Evolutionary conservation across 2,329 filamentous ascomycete species (phyloP), one percentile per base, ranked within the genome.

Genomic region (Coniochaeta hoffmannii): DNA sequence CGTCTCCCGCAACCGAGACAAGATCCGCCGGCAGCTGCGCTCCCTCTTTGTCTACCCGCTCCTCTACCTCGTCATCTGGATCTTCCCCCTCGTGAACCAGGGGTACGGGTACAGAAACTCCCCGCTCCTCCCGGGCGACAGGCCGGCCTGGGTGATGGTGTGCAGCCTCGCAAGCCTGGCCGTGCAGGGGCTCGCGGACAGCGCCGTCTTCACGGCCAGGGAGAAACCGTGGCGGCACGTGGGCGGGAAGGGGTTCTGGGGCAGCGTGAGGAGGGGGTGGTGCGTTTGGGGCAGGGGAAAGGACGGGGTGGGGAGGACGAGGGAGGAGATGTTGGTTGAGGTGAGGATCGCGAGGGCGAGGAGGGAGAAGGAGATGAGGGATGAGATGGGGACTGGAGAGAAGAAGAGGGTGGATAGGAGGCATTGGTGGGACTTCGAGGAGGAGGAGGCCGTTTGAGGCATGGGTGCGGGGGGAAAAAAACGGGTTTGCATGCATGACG

Each of bases 11-110:
- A 66, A 78, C 9, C 77, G 83, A 12, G 72, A 77, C 15, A 80
- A 79, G 56, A 85, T 89, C 57, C 78, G 81, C 46, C 80, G 85
- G 10, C 87, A 91, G 63, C 76, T 91, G 2, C 81, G 86, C 31
- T 79, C 87, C 30, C 76, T 91, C 17, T 90, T 92, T 69, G 82
- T 90, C 50, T 93, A 93, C 66, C 89, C 89, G 0, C 66, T 86
- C 17, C 79, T 88, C 4, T 92, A 93, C 68, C 76, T 88, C 19
- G 68, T 82, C 4, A 81, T 89, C 60, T 93, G 89, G 89, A 70
- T 87, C 3, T 71, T 88, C 8, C 88, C 89, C 0, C 89, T 91
- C 62, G 71, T 85, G 2, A 76, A 76, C 2, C 86, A 91, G 66
- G 75, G 83, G 52, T 69, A 85, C 52, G 77, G 76, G 54, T 88